phyloP scores from a whole-genome alignment of 768 basidiomycete species.

The Austroboletus festivus region DNA sequence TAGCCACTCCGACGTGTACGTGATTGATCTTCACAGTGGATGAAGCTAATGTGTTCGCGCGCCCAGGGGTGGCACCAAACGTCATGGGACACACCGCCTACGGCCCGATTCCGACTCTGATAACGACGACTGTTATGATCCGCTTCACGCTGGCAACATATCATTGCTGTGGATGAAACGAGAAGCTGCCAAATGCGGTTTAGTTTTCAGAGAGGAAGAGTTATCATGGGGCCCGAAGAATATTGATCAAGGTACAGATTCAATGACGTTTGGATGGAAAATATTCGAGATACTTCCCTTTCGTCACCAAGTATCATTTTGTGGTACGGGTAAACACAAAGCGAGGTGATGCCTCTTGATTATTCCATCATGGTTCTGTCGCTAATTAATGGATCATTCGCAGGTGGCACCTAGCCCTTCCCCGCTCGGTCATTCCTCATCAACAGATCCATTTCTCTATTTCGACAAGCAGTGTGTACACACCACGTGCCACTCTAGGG shows the following conservation, averaged over 20 bases:
- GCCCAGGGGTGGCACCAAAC: slow-evolving; percentile 2
- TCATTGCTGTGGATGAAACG: slow-evolving; percentile 10
- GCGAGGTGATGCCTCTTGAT: background rate
- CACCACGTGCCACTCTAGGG: slow-evolving; percentile 1
- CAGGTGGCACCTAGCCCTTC: slow-evolving; percentile 1
- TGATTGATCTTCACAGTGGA: background rate
- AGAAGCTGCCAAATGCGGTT: slow-evolving; percentile 5
- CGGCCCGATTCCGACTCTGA: too few relatives aligned
- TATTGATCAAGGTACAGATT: slow-evolving; percentile 2
- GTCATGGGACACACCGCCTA: background rate
- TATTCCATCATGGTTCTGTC: too few relatives aligned
- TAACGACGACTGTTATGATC: background rate
- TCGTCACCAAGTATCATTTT: slow-evolving; percentile 10
- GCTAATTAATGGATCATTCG: background rate
- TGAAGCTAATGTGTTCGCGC: background rate
- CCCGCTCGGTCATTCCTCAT: slow-evolving; percentile 5
- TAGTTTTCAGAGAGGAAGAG: background rate
- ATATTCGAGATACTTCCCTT: background rate
- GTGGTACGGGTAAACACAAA: slow-evolving; percentile 6
- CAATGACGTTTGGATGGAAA: background rate
- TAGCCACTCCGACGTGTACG: slow-evolving; percentile 12
- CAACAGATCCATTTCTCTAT: slow-evolving; percentile 5
- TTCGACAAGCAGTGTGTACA: background rate
- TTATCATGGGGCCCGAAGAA: slow-evolving; percentile 5
- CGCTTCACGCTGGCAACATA: slow-evolving; percentile 5